Conservation (phyloP, 139 green algal genomes). For the Yamagishiella unicocca region DNA sequence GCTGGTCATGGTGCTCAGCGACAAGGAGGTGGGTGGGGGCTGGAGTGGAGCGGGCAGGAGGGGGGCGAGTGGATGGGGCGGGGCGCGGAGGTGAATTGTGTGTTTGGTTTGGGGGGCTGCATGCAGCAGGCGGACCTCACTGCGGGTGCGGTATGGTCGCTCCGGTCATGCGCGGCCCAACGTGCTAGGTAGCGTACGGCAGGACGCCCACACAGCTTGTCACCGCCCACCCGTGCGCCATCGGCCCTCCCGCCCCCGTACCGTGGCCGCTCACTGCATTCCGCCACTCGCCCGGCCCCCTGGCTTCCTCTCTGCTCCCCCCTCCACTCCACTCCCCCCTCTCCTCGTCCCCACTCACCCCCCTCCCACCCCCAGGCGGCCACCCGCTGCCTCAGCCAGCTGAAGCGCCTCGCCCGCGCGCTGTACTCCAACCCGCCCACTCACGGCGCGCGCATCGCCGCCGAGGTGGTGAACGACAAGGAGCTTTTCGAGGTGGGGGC, state of each 20-base stretch:
- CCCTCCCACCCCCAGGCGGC: constrained; percentile 60
- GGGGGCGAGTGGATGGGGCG: not conserved
- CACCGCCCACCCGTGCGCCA: no score
- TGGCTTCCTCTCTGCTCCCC: not conserved
- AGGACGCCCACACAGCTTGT: no score
- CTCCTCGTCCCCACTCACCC: not conserved
- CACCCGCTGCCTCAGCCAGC: constrained; percentile 85
- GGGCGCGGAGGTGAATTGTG: not conserved
- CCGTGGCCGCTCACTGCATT: no score
- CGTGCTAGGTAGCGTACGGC: no score
- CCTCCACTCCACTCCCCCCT: not conserved
- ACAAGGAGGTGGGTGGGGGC: constrained; percentile 60
- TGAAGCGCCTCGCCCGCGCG: constrained; percentile 95
- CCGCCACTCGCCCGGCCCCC: no score
- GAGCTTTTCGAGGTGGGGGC: constrained; percentile 50
- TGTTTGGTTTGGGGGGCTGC: not conserved
- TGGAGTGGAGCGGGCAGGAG: not conserved
- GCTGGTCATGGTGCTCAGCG: constrained; percentile 84
- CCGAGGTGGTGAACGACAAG: constrained; percentile 84
- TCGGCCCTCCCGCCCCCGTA: no score
- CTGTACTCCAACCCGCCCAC: constrained; percentile 95
- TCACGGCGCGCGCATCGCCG: constrained; percentile 93
- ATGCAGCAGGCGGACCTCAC: no score
- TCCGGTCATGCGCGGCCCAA: no score
- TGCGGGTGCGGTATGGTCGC: no score